Evolutionary conservation across 768 basidiomycete species (phyloP), one percentile per base, ranked within the genome.

Genomic region (Mycena olivaceomarginata): DNA sequence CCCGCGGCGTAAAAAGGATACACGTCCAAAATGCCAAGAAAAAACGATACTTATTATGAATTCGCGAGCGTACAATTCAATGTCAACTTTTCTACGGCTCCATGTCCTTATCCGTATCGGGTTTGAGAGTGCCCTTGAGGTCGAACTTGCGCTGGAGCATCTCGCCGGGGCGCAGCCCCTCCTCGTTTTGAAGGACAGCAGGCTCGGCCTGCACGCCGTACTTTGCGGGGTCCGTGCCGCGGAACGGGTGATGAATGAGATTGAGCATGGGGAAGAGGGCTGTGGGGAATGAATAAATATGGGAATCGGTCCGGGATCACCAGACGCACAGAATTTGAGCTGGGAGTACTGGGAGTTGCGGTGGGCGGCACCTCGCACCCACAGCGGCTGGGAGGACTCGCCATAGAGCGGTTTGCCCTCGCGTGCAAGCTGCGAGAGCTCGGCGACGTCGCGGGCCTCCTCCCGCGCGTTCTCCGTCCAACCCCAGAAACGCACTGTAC

Each of bases 261-360:
- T 99, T 99, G 87, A 99, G 92, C 97, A 97, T 98, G 82, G 56
- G 76, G 67, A 56, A 80, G 56, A 79, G 75, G 8, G 78, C 78
- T 79, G 56, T 5, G 4, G 9, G 8, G 22, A n/a, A 31, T 8
- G 31, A 39, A 13, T 31, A 18, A 46, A 41, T 12, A 67, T 72
- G 79, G 3, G 31, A 37, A 20, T 13, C 3, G 15, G 70, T 40
- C 16, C 43, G 46, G 48, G 74, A 80, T 59, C 82, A 20, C 51
- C 73, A 15, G 59, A 89, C 93, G 84, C 84, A 95, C 95, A 90
- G 84, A 98, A 95, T 86, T 98, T 98, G 80, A 98, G 92, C 85
- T 98, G 97, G n/a, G 95, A 96, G 90, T 94, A 98, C 15, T 90
- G 93, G 13, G 96, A 98, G 88, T 99, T 99, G 80, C 95, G 90